Percentiles rank a stretch among this genome's conserved stretches.
Conservation (phyloP, 495 filamentous ascomycete species). For the Eremomyces bilateralis region DNA sequence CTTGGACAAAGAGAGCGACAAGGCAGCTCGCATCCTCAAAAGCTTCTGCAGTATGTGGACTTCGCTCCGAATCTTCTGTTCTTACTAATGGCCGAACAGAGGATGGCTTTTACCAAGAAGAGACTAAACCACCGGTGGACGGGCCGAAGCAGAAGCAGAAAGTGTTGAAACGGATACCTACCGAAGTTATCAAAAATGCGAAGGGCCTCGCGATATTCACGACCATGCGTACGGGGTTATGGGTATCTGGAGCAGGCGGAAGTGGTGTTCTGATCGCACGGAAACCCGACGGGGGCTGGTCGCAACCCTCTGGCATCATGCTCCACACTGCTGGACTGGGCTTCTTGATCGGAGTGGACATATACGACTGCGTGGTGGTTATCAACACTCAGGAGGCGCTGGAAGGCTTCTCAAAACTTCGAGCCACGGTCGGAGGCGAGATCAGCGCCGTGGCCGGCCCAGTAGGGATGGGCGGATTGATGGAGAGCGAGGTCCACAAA, state of each 20-base stretch:
- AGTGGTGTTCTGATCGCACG: constrained; percentile 65
- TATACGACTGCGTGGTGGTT: constrained; percentile 81
- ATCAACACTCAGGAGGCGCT: constrained; percentile 69
- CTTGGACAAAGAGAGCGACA: constrained; percentile 62
- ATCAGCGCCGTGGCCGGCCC: constrained; percentile 59
- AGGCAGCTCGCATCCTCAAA: constrained; percentile 57
- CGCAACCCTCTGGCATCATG: constrained; percentile 68
- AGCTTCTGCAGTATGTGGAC: constrained; percentile 56
- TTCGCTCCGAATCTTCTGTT: no score
- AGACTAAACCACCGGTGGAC: constrained; percentile 24
- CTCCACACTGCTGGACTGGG: constrained; percentile 69
- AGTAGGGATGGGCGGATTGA: constrained; percentile 47
- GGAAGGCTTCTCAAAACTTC: constrained; percentile 56
- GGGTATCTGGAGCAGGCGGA: constrained; percentile 72
- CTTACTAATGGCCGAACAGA: no score
- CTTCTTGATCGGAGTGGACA: constrained; percentile 78
- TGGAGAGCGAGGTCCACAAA: constrained; percentile 54
- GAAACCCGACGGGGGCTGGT: constrained; percentile 68
- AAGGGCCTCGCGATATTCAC: constrained; percentile 83
- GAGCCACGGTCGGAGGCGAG: constrained; percentile 58
- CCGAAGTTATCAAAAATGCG: constrained; percentile 59
- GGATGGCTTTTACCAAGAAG: constrained; percentile 37
- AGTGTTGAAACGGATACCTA: constrained; percentile 64
- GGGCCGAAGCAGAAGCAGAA: constrained; percentile 42
- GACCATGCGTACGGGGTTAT: constrained; percentile 78